phyloP scores from a whole-genome alignment of 805 yeast species.

The Barnettozyma sucrosica region DNA sequence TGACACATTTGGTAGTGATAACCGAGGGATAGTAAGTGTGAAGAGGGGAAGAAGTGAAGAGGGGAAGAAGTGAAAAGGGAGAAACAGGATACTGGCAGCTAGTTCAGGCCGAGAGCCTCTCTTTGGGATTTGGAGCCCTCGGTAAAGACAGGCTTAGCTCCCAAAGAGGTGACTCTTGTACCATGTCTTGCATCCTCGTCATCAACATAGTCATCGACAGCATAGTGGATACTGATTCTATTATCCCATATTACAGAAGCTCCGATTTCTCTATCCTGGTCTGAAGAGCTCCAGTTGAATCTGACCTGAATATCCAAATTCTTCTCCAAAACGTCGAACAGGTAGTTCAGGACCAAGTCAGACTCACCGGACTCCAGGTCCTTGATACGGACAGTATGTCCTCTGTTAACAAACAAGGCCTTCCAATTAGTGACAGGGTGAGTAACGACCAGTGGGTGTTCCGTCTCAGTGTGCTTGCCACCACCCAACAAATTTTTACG shows the following conservation, averaged over 20 bases:
- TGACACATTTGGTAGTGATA: too few relatives aligned
- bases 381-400: constrained; percentile 39
- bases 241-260: constrained; percentile 59
- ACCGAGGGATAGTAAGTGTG: too few relatives aligned
- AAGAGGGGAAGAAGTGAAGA: too few relatives aligned
- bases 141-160: constrained; percentile 48
- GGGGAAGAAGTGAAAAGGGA: neutral
- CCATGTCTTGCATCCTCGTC: constrained; percentile 59
- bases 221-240: constrained; percentile 47
- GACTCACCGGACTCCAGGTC: constrained; percentile 10
- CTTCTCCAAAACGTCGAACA: constrained; percentile 40
- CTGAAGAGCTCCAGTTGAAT: constrained; percentile 43
- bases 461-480: constrained; percentile 41
- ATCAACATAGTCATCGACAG: constrained; percentile 41
- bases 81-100: neutral
- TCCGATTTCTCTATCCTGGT: constrained; percentile 19
- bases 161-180: constrained; percentile 48
- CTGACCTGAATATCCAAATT: constrained; percentile 51
- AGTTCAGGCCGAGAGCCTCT: constrained; percentile 23
- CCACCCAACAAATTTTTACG: constrained; percentile 41
- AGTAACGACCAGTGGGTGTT: constrained; percentile 52
- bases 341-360: constrained; percentile 35
- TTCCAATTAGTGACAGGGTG: constrained; percentile 66
- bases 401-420: constrained; percentile 45
- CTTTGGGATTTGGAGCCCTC: constrained; percentile 37